These are phyloP conservation scores for Boletus barrowsii DNA, from an alignment of 768 basidiomycete genomes.

Conservation along the genomic window DNA sequence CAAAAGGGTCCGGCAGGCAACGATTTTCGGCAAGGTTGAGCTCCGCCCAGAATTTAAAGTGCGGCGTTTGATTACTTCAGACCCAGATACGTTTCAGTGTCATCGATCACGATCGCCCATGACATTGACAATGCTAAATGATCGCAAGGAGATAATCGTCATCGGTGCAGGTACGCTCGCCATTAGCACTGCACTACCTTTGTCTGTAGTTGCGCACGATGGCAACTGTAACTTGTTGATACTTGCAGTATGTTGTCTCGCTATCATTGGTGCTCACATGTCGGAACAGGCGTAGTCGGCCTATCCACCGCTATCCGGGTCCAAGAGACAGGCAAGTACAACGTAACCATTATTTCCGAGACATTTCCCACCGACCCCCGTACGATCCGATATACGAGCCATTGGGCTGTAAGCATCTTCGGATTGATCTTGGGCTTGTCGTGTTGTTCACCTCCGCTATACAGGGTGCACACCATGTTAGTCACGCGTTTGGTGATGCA, in stretches of 20 bases:
- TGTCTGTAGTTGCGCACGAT: no score
- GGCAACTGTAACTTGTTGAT: not conserved
- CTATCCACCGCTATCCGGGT: conserved; percentile 71
- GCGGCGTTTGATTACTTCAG: no score
- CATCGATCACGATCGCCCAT: no score
- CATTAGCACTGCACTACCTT: no score
- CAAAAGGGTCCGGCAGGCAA: no score
- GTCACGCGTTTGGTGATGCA: conserved; percentile 47
- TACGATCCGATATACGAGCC: conserved; percentile 73
- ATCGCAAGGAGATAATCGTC: conserved; percentile 33
- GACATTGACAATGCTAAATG: conserved; percentile 18
- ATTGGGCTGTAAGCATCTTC: conserved; percentile 65
- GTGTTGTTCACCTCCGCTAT: not conserved
- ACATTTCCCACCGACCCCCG: conserved; percentile 69
- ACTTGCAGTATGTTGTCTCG: not conserved
- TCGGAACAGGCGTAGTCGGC: conserved; percentile 64
- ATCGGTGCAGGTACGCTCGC: conserved; percentile 38
- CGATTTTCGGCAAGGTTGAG: no score
- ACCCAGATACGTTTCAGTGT: no score
- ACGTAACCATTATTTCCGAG: conserved; percentile 70
- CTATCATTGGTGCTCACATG: not conserved
- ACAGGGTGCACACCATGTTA: conserved; percentile 81
- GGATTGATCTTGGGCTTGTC: not conserved
- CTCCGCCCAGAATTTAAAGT: no score
- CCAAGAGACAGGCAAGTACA: conserved; percentile 59